Percentiles rank a stretch among this genome's conserved stretches.
phyloP scores from a whole-genome alignment of 176 grass and related monocot species.

The Hsuehochloa calcarea region DNA sequence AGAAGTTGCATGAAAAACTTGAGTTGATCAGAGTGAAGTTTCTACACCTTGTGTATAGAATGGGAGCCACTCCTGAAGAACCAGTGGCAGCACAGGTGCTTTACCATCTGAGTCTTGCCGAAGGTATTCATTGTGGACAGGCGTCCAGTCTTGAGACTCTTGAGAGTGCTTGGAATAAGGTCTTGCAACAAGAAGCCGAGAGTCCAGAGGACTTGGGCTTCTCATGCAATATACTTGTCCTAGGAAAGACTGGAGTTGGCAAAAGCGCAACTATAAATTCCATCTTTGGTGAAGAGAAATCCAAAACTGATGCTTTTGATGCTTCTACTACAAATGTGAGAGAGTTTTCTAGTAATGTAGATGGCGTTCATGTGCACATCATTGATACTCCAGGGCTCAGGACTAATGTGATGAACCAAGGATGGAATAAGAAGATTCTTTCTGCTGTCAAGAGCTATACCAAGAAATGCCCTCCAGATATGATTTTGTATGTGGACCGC shows the following conservation, averaged over 20 bases:
- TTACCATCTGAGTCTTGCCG: slow-evolving; percentile 64
- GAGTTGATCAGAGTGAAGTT: slow-evolving; percentile 78
- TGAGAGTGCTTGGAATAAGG: slow-evolving; percentile 50
- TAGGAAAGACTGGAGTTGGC: slow-evolving; percentile 88
- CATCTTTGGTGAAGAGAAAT: slow-evolving; percentile 71
- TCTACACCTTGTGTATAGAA: slow-evolving; percentile 64
- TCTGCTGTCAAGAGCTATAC: slow-evolving; percentile 68
- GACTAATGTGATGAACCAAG: slow-evolving; percentile 69
- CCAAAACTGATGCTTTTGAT: slow-evolving; percentile 65
- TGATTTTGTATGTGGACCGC: slow-evolving; percentile 84
- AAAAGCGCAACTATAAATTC: slow-evolving; percentile 99
- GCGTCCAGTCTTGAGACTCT: slow-evolving; percentile 48
- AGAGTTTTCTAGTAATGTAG: slow-evolving; percentile 63
- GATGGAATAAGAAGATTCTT: slow-evolving; percentile 74
- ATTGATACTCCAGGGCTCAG: slow-evolving; percentile 91
- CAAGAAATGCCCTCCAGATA: slow-evolving; percentile 83
- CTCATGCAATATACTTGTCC: slow-evolving; percentile 78
- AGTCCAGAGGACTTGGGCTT: slow-evolving; percentile 66
- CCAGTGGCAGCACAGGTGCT: slow-evolving; percentile 65
- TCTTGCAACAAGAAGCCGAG: slow-evolving; percentile 53
- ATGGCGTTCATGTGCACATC: slow-evolving; percentile 74
- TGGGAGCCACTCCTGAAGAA: slow-evolving; percentile 68
- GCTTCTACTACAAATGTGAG: slow-evolving; percentile 56
- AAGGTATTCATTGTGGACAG: slow-evolving; percentile 65
- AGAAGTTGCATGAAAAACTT: slow-evolving; percentile 77